These are phyloP conservation scores for Boletellus deceptivus DNA, from an alignment of 1,284 basidiomycete species.

Conservation along the genomic window DNA sequence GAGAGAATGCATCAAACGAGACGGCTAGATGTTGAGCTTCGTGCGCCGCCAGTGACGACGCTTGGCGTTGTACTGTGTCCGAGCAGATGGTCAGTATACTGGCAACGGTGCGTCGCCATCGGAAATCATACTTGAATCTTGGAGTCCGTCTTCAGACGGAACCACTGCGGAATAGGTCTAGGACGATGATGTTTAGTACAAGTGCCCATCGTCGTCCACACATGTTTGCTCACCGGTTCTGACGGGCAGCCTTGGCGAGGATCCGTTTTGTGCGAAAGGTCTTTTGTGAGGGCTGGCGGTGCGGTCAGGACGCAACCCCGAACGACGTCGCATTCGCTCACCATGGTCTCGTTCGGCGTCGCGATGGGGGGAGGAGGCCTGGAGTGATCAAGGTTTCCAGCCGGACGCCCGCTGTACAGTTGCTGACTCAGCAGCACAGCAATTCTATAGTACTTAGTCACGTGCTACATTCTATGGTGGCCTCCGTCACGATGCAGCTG, in stretches of 20 bases:
- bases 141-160: conserved; percentile 94
- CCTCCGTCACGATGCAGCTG: conserved; percentile 42
- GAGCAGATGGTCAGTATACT: background rate
- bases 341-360: conserved; percentile 26
- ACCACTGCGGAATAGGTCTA: conserved; percentile 97
- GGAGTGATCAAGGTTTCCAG: conserved; percentile 32
- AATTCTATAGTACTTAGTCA: background rate
- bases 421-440: conserved; percentile 33
- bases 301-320: background rate
- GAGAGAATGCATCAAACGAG: background rate
- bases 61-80: conserved; percentile 83
- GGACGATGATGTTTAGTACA: conserved; percentile 4
- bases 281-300: conserved; percentile 90
- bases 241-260: conserved; percentile 92
- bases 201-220: background rate
- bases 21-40: conserved; percentile 85
- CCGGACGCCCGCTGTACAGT: conserved; percentile 30
- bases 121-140: conserved; percentile 83
- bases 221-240: conserved; percentile 80
- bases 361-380: conserved; percentile 12
- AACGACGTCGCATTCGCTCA: conserved; percentile 11
- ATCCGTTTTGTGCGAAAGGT: conserved; percentile 95
- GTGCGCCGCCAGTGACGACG: conserved; percentile 94
- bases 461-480: background rate
- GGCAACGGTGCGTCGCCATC: background rate